Evolutionary conservation across 768 basidiomycete species (phyloP).

Genomic region (Lentinula sp.): DNA sequence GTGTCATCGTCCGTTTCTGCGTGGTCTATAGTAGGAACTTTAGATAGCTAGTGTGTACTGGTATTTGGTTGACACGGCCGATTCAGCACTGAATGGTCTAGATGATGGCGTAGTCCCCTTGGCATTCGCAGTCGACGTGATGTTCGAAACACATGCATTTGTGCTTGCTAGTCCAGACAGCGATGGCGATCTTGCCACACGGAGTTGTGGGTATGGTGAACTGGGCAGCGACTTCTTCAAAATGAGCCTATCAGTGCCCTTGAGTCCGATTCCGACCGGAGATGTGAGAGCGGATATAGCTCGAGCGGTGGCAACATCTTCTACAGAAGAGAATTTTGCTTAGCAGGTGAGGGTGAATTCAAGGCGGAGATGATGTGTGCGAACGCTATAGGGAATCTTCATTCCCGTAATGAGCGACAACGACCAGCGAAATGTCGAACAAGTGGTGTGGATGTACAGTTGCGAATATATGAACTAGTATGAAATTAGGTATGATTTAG

Average conservation of each 20-base stretch:
- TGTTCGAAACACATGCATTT: no score
- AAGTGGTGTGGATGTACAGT: no score
- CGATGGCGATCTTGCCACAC: not conserved
- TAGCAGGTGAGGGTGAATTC: not conserved
- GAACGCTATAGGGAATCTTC: no score
- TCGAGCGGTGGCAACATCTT: not conserved
- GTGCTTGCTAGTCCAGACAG: not conserved
- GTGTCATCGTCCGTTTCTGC: no score
- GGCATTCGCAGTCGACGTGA: not conserved
- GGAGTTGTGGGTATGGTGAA: conserved; percentile 1
- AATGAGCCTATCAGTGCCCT: not conserved
- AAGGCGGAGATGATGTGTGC: not conserved
- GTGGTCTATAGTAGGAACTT: no score
- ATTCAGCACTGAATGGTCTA: not conserved
- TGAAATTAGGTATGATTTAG: no score
- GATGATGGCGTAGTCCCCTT: not conserved
- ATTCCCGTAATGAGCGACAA: no score
- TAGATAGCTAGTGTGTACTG: no score
- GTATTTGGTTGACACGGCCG: not conserved
- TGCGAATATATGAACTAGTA: no score
- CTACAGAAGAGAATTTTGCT: not conserved
- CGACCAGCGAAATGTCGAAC: no score
- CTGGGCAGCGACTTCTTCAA: not conserved
- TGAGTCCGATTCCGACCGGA: not conserved
- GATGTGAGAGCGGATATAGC: not conserved